A percentile compares a stretch with the other conserved stretches of the same genome.
phyloP scores from a whole-genome alignment of 139 green algal species.

The Chlorella vulgaris region DNA sequence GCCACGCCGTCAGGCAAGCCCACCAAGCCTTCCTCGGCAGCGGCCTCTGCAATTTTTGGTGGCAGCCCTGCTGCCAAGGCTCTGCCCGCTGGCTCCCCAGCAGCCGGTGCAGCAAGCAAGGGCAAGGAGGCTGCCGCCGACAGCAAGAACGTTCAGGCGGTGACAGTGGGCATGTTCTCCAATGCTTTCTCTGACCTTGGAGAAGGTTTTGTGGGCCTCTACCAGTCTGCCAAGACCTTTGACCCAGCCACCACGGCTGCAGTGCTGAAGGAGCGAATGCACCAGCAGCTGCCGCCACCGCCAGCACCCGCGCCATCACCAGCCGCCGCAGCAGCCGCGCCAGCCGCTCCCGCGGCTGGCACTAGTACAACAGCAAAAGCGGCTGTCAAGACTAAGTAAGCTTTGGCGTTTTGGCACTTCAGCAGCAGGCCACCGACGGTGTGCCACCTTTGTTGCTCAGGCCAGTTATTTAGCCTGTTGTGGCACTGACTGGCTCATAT shows the following conservation, averaged over 20 bases:
- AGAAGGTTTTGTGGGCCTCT: constrained; percentile 18
- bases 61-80: background rate
- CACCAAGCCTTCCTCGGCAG: background rate
- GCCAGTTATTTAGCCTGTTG: no score
- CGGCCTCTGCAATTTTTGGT: background rate
- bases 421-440: no score
- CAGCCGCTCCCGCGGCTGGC: no score
- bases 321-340: no score
- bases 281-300: background rate
- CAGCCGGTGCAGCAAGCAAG: background rate
- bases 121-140: background rate
- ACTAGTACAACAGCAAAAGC: no score
- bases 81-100: background rate
- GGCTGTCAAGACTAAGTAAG: no score
- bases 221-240: constrained; percentile 5
- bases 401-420: no score
- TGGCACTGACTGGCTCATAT: no score
- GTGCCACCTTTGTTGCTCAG: no score
- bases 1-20: background rate
- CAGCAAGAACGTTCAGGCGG: background rate
- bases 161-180: background rate
- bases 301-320: no score
- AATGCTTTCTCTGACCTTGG: background rate
- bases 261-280: background rate
- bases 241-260: background rate